Conservation (phyloP, 2,329 filamentous ascomycete species). For the Pseudophaeomoniella oleicola region DNA sequence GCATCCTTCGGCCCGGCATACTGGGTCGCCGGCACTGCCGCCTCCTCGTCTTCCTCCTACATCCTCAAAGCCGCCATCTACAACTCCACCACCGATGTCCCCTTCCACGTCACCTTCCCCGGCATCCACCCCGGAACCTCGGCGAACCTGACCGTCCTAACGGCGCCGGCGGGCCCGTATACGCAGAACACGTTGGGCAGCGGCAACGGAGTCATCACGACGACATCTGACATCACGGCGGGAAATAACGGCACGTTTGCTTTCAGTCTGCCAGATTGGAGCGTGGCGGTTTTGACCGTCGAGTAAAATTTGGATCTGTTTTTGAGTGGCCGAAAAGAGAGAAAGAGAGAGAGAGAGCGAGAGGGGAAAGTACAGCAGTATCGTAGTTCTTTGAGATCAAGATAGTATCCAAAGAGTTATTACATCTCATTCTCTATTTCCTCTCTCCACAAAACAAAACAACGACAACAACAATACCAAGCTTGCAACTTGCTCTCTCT, state of each 20-base stretch:
- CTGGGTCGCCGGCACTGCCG: slow-evolving; percentile 29
- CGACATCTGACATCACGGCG: background rate
- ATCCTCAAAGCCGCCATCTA: slow-evolving; percentile 35
- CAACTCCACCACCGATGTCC: slow-evolving; percentile 27
- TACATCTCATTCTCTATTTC: too few species aligned
- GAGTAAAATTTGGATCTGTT: too few species aligned
- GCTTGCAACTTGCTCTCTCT: too few species aligned
- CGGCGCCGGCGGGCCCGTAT: slow-evolving; percentile 17
- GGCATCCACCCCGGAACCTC: slow-evolving; percentile 17
- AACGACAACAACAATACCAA: too few species aligned
- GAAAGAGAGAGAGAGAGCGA: too few species aligned
- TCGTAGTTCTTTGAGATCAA: too few species aligned
- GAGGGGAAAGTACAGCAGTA: too few species aligned
- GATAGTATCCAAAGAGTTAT: too few species aligned
- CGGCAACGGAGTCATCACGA: background rate
- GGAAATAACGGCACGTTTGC: background rate
- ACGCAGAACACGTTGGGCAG: slow-evolving; percentile 17
- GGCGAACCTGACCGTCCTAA: slow-evolving; percentile 27
- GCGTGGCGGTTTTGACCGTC: background rate
- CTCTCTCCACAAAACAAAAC: too few species aligned
- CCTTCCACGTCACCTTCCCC: slow-evolving; percentile 21
- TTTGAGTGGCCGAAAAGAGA: too few species aligned
- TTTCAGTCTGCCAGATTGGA: background rate
- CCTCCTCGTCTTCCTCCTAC: slow-evolving; percentile 16
- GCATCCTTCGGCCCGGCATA: slow-evolving; percentile 26